A percentile compares a stretch with the other conserved stretches of the same genome.
Conservation (phyloP, 768 basidiomycete genomes). For the Podaxis sp. region DNA sequence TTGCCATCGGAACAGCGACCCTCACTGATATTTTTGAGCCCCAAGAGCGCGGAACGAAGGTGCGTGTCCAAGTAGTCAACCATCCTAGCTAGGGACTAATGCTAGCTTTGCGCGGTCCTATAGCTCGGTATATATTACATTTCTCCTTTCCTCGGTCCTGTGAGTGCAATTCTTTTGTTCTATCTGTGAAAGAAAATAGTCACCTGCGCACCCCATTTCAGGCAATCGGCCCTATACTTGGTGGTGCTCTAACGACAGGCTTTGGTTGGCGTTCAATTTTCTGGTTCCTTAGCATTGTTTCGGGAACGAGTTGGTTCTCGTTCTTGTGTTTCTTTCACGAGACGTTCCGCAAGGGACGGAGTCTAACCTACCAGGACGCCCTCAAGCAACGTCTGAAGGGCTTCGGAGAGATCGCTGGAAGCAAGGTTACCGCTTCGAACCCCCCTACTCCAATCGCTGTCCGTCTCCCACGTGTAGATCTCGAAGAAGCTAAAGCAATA, state of each 20-base stretch:
- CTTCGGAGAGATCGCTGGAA: neutral
- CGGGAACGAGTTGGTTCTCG: slow-evolving; percentile 48
- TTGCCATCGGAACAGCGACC: slow-evolving; percentile 74
- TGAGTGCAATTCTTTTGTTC: slow-evolving; percentile 24
- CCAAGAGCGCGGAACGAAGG: slow-evolving; percentile 67
- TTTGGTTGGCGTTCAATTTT: slow-evolving; percentile 82
- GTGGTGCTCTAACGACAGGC: slow-evolving; percentile 63
- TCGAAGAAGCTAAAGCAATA: slow-evolving; percentile 22
- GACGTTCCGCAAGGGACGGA: slow-evolving; percentile 82
- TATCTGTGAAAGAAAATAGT: neutral
- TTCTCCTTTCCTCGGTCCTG: slow-evolving; percentile 74
- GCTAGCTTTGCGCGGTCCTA: neutral
- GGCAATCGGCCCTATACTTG: slow-evolving; percentile 72
- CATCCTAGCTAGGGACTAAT: neutral
- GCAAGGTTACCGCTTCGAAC: neutral
- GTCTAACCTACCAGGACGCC: slow-evolving; percentile 73
- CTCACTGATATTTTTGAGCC: slow-evolving; percentile 79
- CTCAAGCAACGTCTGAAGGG: slow-evolving; percentile 43
- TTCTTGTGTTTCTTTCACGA: slow-evolving; percentile 76
- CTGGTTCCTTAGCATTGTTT: slow-evolving; percentile 75
- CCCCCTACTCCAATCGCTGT: neutral
- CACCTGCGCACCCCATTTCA: slow-evolving; percentile 14
- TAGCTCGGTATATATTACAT: slow-evolving; percentile 80
- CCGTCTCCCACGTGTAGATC: slow-evolving; percentile 17
- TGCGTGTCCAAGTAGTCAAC: slow-evolving; percentile 15